Evolutionary conservation across 441 rosid species (phyloP).

Genomic region (Syzygium malaccense): DNA sequence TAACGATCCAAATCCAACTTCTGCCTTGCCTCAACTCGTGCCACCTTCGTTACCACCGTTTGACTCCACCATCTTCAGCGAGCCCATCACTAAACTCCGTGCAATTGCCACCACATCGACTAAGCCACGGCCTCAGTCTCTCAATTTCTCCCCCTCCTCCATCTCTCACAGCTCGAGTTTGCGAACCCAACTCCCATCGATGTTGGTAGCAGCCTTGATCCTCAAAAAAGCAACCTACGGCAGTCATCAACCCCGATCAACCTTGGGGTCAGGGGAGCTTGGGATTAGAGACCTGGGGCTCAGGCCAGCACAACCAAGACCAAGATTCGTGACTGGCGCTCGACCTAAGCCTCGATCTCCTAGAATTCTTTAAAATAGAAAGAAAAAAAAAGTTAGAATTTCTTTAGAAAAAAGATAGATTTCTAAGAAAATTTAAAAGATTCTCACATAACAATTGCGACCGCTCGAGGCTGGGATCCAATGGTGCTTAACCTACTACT

Average conservation of each 20-base stretch:
- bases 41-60: fast-evolving
- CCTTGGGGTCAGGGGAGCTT: not conserved
- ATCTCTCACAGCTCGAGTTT: not conserved
- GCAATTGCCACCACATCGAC: not conserved
- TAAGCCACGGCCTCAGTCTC: not conserved
- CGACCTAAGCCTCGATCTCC: not conserved
- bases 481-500: not conserved
- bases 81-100: not conserved
- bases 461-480: not conserved
- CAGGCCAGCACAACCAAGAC: not conserved
- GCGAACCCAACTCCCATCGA: fast-evolving
- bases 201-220: not conserved
- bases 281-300: not conserved
- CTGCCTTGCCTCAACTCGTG: not conserved
- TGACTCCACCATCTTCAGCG: fast-evolving
- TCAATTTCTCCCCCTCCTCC: not conserved
- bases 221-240: not conserved
- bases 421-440: not conserved
- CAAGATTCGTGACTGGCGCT: not conserved
- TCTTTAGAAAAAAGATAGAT: too few species aligned
- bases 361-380: not conserved
- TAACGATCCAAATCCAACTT: not conserved
- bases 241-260: not conserved
- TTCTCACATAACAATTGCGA: not conserved
- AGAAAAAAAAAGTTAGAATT: not conserved